phyloP scores from a whole-genome alignment of 169 alveolate genomes.

The Cryptosporidium ubiquitum region DNA sequence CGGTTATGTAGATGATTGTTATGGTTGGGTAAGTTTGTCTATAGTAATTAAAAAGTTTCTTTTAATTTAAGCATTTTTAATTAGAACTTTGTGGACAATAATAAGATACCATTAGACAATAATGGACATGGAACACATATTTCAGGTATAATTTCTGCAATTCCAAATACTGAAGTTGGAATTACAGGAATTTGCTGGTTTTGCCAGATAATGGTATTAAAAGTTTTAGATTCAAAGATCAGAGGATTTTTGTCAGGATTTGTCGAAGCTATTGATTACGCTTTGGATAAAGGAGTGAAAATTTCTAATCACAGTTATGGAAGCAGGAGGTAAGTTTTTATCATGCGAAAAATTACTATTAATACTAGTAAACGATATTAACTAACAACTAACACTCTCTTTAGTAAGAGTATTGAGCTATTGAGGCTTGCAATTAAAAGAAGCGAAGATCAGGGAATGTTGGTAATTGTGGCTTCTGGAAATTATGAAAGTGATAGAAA shows the following conservation, averaged over 20 bases:
- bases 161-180: constrained; percentile 79
- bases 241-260: constrained; percentile 80
- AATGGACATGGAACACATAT: constrained; percentile 83
- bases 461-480: constrained; percentile 69
- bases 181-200: constrained; percentile 83
- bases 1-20: constrained; percentile 82
- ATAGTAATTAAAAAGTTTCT: background rate
- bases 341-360: too few relatives aligned
- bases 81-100: constrained; percentile 79
- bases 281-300: constrained; percentile 79
- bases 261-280: constrained; percentile 81
- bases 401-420: constrained; percentile 42
- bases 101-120: constrained; percentile 82
- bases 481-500: constrained; percentile 45
- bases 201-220: constrained; percentile 78
- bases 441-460: constrained; percentile 71
- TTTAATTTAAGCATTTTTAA: background rate
- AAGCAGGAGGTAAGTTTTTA: constrained; percentile 78
- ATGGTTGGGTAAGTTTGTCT: constrained; percentile 79
- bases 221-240: constrained; percentile 79
- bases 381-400: constrained; percentile 3
- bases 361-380: background rate
- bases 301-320: constrained; percentile 83
- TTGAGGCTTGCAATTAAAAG: constrained; percentile 63
- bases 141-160: constrained; percentile 83